Evolutionary conservation across 345 rosid species (phyloP), one percentile per base, ranked within the genome.

Genomic region (Garcia nutans): DNA sequence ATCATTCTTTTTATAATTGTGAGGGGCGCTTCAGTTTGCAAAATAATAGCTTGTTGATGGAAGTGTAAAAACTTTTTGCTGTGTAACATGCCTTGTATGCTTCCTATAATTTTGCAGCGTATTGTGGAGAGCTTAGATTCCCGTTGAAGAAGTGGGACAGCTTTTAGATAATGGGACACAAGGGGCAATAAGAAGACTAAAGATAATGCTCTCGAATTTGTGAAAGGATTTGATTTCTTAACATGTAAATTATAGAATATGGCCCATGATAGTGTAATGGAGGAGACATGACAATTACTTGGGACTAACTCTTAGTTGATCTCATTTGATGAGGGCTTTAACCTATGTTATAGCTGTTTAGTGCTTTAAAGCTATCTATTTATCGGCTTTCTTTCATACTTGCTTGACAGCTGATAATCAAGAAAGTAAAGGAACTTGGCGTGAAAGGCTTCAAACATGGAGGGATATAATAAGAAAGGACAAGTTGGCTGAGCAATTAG

Each of bases 361-460:
- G 16, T 73, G 72, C 54, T 77, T 8, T 60, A 50, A 69, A 64
- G 31, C 59, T 66, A 26, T 41, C 23, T 57, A 57, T 26, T 45
- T 19, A 33, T 64, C 68, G 37, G 37, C 67, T 63, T 65, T 60
- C 41, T 65, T 66, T 60, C 49, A 58, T 84, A 64, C 67, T 78
- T 77, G 45, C 24, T 55, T 75, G 77, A 64, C 82, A 89, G 94
- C 79, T 77, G 85, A 90, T 79, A 84, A 37, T 78, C 81, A 80
- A 59, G 81, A 75, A 73, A 85, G 76, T 67, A 69, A 61, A 55
- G 84, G 87, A 77, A 86, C 88, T 54, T 94, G 98, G 98, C 91
- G 84, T 78, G 91, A 89, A 74, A 90, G 97, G 80, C 91, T 94
- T 72, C 84, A 74, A 37, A 62, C 71, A 13, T 94, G 98, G 98